A percentile compares a stretch with the other conserved stretches of the same genome.
Evolutionary conservation across 768 basidiomycete species (phyloP).

Genomic region (Macrolepiota fuliginosa): DNA sequence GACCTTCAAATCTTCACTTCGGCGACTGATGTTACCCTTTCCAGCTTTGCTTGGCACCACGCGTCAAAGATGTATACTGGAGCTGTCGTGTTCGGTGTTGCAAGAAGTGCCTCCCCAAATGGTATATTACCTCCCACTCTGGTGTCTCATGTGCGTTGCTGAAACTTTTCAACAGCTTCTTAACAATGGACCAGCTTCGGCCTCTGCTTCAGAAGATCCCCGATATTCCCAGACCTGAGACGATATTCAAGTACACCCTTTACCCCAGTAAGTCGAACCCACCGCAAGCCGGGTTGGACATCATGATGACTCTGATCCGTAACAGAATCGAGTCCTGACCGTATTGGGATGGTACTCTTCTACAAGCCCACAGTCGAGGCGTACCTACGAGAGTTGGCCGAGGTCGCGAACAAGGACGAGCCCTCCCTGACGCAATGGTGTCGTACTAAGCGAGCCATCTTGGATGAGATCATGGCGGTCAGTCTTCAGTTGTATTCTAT

Average conservation of each 20-base stretch:
- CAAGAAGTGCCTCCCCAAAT: conserved; percentile 28
- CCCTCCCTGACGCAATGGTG: conserved; percentile 25
- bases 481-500: conserved; percentile 12
- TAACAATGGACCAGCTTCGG: conserved; percentile 26
- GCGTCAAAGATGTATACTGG: conserved; percentile 33
- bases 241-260: conserved; percentile 28
- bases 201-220: conserved; percentile 23
- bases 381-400: conserved; percentile 27
- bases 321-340: conserved; percentile 15
- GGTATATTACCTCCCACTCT: conserved; percentile 21
- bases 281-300: not conserved
- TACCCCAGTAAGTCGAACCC: conserved; percentile 21
- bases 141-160: not conserved
- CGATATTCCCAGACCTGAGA: conserved; percentile 23
- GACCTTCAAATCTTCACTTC: not conserved
- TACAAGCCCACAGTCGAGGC: conserved; percentile 8
- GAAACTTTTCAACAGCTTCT: conserved; percentile 22
- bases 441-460: conserved; percentile 24
- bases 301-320: conserved; percentile 6
- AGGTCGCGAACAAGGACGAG: conserved; percentile 13
- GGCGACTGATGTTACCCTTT: not conserved
- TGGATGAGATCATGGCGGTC: conserved; percentile 24
- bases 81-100: conserved; percentile 36
- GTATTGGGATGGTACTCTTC: conserved; percentile 13
- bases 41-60: conserved; percentile 31